Evolutionary conservation across 129 eudicot species (phyloP), one percentile per base, ranked within the genome.

Genomic region (Tagetes erecta): DNA sequence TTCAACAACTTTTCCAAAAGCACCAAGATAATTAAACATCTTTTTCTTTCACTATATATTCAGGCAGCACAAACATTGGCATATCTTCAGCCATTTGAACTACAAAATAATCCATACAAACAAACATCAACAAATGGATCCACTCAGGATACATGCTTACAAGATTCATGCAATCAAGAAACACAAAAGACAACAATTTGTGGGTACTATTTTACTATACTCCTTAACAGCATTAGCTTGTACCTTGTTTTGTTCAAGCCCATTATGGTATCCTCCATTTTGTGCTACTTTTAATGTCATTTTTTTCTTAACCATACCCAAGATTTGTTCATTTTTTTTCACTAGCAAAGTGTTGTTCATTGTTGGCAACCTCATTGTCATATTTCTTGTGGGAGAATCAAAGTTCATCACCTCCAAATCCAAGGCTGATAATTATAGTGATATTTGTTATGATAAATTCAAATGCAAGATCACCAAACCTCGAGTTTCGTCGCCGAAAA

Each of bases 321-420:
- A 80, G 31, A 53, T 87, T 2, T 33, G 71, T 33, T 80, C 89
- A 0, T 75, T 84, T 53, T 70, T 87, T 81, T 74, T 87, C 67
- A 84, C 79, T 65, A 50, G 85, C 82, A 87, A 82, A 80, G 84
- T 74, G 39, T 64, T 84, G 66, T 87, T 87, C 72, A 53, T 87
- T 4, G 78, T 84, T 41, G 92, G 85, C 36, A 87, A 87, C 77
- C 85, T 87, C 75, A 87, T 87, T 58, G 83, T 87, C 70, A 70
- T 87, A 35, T 84, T 84, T 77, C 92, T 87, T 3, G 74, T 84
- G 49, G 85, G 89, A 38, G 87, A 87, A 67, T 87, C 88, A 7
- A 87, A 84, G 62, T 31, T 76, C 33, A 66, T 60, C 7, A 1
- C 78, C 33, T 51, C 84, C 30, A 55, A 68, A 12, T 33, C 84